Percentiles rank a stretch among this genome's conserved stretches.
These are phyloP conservation scores for Debaryomyces castellii DNA, from an alignment of 805 yeast genomes.

Conservation along the genomic window DNA sequence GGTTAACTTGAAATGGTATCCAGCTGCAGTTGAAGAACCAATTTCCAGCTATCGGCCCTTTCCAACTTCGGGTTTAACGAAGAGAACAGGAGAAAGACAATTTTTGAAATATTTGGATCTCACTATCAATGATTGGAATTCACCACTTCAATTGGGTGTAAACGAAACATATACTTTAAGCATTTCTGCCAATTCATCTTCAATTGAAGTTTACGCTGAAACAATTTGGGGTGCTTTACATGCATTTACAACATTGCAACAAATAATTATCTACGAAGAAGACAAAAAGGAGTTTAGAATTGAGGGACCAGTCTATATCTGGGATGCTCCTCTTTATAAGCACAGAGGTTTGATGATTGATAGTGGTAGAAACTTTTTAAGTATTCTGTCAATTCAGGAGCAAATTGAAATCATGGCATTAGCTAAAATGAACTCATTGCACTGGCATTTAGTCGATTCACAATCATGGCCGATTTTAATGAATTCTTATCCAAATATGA, in stretches of 20 bases:
- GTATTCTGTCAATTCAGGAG: constrained; percentile 21
- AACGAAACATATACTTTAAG: constrained; percentile 33
- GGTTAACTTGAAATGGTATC: constrained; percentile 28
- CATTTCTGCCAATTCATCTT: constrained; percentile 8
- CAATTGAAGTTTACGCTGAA: constrained; percentile 23
- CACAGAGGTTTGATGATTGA: constrained; percentile 43
- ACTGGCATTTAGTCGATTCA: constrained; percentile 41
- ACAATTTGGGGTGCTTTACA: constrained; percentile 45
- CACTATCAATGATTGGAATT: constrained; percentile 5
- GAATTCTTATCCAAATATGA: constrained; percentile 34
- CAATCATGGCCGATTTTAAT: constrained; percentile 42
- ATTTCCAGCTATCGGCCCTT: constrained; percentile 16
- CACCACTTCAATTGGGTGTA: constrained; percentile 31
- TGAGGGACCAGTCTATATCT: constrained; percentile 32
- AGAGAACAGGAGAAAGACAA: neutral
- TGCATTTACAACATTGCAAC: constrained; percentile 40
- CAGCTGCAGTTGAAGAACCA: constrained; percentile 29
- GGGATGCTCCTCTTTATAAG: constrained; percentile 33
- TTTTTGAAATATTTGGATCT: neutral
- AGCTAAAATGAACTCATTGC: constrained; percentile 38
- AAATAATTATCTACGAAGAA: constrained; percentile 31
- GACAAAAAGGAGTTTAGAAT: constrained; percentile 16
- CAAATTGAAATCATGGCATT: constrained; percentile 40
- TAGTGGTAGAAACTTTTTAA: constrained; percentile 36
- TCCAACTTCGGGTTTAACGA: constrained; percentile 7